phyloP scores from a whole-genome alignment of 768 basidiomycete genomes.

The Lyophyllum semitale region DNA sequence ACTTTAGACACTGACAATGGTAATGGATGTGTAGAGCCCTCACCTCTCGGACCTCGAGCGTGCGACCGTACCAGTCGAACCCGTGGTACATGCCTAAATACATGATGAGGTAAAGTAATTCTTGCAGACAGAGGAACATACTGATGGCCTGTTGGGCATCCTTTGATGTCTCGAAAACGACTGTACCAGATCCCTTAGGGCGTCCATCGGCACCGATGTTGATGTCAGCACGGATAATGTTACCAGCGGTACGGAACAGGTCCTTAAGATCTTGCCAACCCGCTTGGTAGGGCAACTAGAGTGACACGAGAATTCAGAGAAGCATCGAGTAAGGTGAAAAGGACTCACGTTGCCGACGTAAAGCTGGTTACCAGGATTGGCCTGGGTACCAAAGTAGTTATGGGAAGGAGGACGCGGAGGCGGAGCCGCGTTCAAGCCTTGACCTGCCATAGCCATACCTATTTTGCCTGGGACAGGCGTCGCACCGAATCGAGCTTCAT shows the following conservation, averaged over 20 bases:
- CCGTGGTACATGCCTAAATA: conserved; percentile 90
- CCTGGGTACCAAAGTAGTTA: conserved; percentile 62
- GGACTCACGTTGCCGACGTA: conserved; percentile 85
- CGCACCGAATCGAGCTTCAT: conserved; percentile 92
- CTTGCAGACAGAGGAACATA: conserved; percentile 38
- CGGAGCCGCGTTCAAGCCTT: conserved; percentile 75
- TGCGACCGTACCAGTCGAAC: conserved; percentile 95
- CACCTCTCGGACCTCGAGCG: conserved; percentile 95
- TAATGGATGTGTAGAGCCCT: conserved; percentile 12
- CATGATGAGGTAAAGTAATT: conserved; percentile 7
- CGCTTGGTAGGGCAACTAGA: conserved; percentile 91
- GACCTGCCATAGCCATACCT: conserved; percentile 95
- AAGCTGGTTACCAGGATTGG: conserved; percentile 86
- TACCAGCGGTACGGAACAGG: conserved; percentile 92
- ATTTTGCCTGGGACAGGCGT: conserved; percentile 96
- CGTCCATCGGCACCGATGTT: conserved; percentile 91
- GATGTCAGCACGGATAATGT: conserved; percentile 94
- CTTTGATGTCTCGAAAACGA: conserved; percentile 89
- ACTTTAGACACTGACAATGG: neutral
- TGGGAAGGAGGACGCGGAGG: conserved; percentile 84
- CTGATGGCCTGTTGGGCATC: conserved; percentile 93
- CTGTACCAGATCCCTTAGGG: conserved; percentile 97
- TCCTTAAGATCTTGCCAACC: conserved; percentile 99
- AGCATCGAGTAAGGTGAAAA: neutral
- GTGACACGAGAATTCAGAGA: conserved; percentile 3